Percentiles rank a stretch among this genome's conserved stretches.
phyloP scores from a whole-genome alignment of 306 rosid genomes.

The Arachis hypogaea region DNA sequence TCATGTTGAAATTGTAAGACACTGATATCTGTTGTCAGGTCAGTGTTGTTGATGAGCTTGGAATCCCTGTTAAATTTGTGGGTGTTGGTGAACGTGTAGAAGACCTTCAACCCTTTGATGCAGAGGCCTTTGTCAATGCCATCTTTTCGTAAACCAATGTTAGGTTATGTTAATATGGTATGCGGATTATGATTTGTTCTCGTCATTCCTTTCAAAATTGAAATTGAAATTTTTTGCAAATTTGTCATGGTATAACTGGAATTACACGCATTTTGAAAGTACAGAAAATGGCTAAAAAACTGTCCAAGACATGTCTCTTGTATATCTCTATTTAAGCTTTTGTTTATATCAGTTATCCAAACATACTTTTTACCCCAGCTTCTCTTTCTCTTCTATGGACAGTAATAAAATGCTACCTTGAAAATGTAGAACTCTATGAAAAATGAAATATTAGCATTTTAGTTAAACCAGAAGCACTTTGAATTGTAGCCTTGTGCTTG shows the following conservation, averaged over 20 bases:
- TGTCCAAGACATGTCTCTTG: too few relatives aligned
- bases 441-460: background rate
- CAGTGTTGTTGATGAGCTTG: conserved; percentile 93
- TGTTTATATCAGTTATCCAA: too few relatives aligned
- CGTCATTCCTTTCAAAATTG: conserved; percentile 14
- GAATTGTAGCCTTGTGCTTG: background rate
- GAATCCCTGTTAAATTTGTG: conserved; percentile 93
- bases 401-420: background rate
- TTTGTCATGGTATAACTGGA: background rate
- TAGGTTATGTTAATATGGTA: conserved; percentile 22
- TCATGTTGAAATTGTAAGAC: conserved; percentile 13
- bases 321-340: too few relatives aligned
- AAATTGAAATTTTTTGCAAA: background rate
- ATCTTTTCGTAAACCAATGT: conserved; percentile 57
- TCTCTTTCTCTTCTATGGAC: too few relatives aligned
- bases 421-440: background rate
- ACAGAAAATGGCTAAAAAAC: too few relatives aligned
- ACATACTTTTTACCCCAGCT: too few relatives aligned
- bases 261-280: background rate
- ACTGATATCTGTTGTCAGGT: conserved; percentile 59
- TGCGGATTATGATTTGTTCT: conserved; percentile 17
- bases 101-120: conserved; percentile 96
- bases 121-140: conserved; percentile 93
- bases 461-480: conserved; percentile 1
- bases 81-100: conserved; percentile 94